Evolutionary conservation across 805 yeast species (phyloP).

Genomic region (Debaryomyces maramus): DNA sequence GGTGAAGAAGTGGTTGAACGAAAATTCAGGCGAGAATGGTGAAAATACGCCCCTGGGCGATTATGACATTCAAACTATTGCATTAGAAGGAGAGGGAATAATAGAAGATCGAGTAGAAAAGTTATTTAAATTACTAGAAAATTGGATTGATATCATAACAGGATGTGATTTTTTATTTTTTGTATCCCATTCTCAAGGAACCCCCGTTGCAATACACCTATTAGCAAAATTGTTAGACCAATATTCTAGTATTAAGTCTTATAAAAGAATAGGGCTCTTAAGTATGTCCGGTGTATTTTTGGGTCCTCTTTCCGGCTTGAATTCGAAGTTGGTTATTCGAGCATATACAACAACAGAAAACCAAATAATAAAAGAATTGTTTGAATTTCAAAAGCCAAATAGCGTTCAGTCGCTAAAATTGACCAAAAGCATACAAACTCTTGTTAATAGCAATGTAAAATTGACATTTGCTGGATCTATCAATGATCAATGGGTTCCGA

Average conservation of each 20-base stretch:
- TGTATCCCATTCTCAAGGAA: constrained; percentile 35
- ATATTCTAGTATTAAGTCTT: constrained; percentile 5
- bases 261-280: constrained; percentile 31
- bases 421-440: constrained; percentile 16
- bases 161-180: constrained; percentile 33
- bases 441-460: constrained; percentile 31
- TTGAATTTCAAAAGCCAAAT: constrained; percentile 29
- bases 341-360: constrained; percentile 39
- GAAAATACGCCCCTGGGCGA: too few relatives aligned
- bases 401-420: constrained; percentile 18
- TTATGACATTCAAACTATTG: constrained; percentile 33
- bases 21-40: constrained; percentile 8
- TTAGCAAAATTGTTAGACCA: constrained; percentile 20
- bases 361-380: constrained; percentile 35
- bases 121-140: constrained; percentile 25
- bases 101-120: constrained; percentile 28
- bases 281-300: constrained; percentile 34
- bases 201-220: constrained; percentile 32
- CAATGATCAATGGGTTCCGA: constrained; percentile 39
- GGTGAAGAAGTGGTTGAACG: constrained; percentile 27
- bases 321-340: constrained; percentile 36
- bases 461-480: constrained; percentile 34
- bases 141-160: constrained; percentile 32
- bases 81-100: constrained; percentile 43
- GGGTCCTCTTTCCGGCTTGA: constrained; percentile 35